Evolutionary conservation across 2,329 filamentous ascomycete species (phyloP).

Genomic region (Diaporthe citri): DNA sequence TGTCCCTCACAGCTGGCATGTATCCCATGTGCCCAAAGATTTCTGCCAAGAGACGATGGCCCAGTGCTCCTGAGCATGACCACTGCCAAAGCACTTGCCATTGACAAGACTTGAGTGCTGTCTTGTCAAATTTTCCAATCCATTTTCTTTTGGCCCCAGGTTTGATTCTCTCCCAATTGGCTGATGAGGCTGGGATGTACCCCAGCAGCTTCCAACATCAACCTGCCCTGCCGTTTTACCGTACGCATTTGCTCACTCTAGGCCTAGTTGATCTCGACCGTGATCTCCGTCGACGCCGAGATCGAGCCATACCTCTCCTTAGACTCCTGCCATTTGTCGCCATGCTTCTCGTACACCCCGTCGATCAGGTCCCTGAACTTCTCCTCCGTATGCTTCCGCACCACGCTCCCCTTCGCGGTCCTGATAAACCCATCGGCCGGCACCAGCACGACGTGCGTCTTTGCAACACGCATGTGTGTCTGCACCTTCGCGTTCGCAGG

Average conservation of each 20-base stretch:
- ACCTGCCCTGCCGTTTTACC: neutral
- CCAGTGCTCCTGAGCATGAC: no score
- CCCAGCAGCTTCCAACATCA: neutral
- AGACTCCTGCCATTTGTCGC: conserved; percentile 42
- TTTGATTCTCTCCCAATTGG: no score
- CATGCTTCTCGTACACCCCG: conserved; percentile 39
- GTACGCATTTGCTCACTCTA: neutral
- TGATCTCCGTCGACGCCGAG: conserved; percentile 38
- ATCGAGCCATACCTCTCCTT: conserved; percentile 41
- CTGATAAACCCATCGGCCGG: conserved; percentile 37
- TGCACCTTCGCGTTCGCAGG: conserved; percentile 41
- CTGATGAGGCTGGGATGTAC: neutral
- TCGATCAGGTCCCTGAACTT: conserved; percentile 38
- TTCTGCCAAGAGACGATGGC: neutral
- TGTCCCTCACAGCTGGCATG: no score
- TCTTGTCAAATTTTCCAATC: neutral
- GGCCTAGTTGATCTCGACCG: conserved; percentile 28
- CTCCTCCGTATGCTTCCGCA: conserved; percentile 38
- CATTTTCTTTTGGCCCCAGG: no score
- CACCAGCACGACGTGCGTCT: conserved; percentile 42
- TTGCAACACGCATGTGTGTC: conserved; percentile 41
- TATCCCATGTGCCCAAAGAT: neutral
- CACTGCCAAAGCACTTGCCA: no score
- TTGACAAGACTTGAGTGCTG: neutral
- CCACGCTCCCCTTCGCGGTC: conserved; percentile 42